phyloP scores from a whole-genome alignment of 768 basidiomycete species.

The Mycena latifolia region DNA sequence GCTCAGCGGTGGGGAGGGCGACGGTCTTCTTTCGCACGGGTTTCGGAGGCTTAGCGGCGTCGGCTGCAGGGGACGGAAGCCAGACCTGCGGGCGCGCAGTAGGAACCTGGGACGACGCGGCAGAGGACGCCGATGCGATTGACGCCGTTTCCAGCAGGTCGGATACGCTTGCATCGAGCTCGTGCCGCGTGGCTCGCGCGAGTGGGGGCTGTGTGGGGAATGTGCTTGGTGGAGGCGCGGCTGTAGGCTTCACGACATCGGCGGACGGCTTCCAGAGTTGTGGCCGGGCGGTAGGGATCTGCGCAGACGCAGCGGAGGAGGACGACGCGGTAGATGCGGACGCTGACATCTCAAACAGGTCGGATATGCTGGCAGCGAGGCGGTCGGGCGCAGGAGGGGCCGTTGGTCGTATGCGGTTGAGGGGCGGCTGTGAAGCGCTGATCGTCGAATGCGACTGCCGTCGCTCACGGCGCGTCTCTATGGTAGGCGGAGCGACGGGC shows the following conservation, averaged over 20 bases:
- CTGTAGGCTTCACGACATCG: constrained; percentile 5
- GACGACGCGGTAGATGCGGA: constrained; percentile 1
- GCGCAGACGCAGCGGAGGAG: constrained; percentile 1
- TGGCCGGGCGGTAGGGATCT: constrained; percentile 1
- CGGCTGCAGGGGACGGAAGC: background rate
- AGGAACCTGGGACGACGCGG: background rate
- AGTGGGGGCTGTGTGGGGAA: background rate
- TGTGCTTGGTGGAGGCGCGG: background rate
- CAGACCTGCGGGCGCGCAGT: background rate
- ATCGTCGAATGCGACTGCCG: constrained; percentile 22
- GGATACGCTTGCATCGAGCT: background rate
- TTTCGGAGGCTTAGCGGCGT: background rate
- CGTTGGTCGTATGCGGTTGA: background rate
- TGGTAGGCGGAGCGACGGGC: constrained; percentile 1
- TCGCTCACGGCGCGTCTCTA: constrained; percentile 17
- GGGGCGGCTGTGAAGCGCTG: background rate
- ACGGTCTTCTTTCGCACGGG: background rate
- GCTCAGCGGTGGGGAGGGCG: background rate
- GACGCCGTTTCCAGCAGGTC: background rate
- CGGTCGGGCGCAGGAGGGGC: background rate
- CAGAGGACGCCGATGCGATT: background rate
- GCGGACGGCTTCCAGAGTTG: constrained; percentile 12
- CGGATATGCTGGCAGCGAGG: constrained; percentile 12
- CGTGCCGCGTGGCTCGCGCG: too few relatives aligned
- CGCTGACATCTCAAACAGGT: constrained; percentile 4